Base-by-base conservation (phyloP, 2,329 filamentous ascomycete species). In the Madurella fahalii region DNA sequence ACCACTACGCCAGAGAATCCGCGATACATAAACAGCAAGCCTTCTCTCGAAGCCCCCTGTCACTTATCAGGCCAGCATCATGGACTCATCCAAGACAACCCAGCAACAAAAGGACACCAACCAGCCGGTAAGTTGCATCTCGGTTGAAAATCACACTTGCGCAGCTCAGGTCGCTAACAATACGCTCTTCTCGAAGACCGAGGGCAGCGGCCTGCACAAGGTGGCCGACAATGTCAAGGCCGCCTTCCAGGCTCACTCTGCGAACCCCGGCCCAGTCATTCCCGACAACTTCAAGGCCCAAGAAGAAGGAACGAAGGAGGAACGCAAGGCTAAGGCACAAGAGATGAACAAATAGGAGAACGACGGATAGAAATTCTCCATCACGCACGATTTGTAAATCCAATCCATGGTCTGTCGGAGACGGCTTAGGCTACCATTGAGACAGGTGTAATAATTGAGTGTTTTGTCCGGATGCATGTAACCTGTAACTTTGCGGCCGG, bases 301-400 rank as follows among this genome's bases (percentile, higher is more conserved):
- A 48, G 68, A 79, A 67, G 81, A 85, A 72, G 83, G 82, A 15
- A 82, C 79, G 55, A 87, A 86, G 71, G 85, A 87, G 68, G 86
- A 90, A 65, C 80, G 86, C 51, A 74, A 78, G 64, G 83, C 79
- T 12, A 84, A 82, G 68, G 84, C 83, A 57, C 74, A 83, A 67
- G 82, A 81, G 64, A 64, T 90, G 69, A 89, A 89, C 75, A 83
- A 86, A 66, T 72, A 69, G 13, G 18, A 3, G 16, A 7, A 3
- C 25, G 7, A 25, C n/a, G 25, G 25, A 25, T 25, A 25, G 25
- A 25, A 25, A 3, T 7, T 25, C 25, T 25, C 25, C 4, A 25
- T 4, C 7, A n/a, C n/a, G n/a, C 25, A 25, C 7, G 25, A 25
- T 3, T 25, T 25, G 7, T 25, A 25, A 7, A 7, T 7, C 25